Evolutionary conservation across 1,284 basidiomycete genomes (phyloP).

Genomic region (Ceratobasidium sp.): DNA sequence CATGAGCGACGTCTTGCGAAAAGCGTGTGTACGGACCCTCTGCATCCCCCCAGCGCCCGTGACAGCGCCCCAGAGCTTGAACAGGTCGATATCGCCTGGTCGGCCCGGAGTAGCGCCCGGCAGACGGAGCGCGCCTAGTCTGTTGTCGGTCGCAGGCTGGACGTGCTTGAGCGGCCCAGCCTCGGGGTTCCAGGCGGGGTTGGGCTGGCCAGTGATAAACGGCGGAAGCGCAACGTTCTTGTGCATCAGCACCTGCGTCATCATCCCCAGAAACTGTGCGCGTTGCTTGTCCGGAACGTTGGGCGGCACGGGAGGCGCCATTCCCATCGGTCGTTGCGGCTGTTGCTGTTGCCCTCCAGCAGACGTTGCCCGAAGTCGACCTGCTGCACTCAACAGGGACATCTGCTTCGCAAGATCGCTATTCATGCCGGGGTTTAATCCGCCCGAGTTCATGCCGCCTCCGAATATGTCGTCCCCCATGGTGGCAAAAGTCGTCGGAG

Average conservation of each 20-base stretch:
- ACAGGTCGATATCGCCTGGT: slow-evolving; percentile 13
- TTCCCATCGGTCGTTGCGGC: slow-evolving; percentile 18
- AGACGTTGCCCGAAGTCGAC: slow-evolving; percentile 35
- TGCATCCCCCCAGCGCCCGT: slow-evolving; percentile 24
- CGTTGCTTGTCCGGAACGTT: slow-evolving; percentile 37
- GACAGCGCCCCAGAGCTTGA: slow-evolving; percentile 30
- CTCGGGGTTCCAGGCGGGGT: slow-evolving; percentile 37
- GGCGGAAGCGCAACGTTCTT: slow-evolving; percentile 36
- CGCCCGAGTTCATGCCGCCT: slow-evolving; percentile 24
- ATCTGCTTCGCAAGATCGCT: slow-evolving; percentile 39
- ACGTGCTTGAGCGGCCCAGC: slow-evolving; percentile 17
- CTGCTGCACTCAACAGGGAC: slow-evolving; percentile 40
- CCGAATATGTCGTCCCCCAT: slow-evolving; percentile 36
- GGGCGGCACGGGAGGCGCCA: slow-evolving; percentile 30
- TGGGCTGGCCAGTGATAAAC: slow-evolving; percentile 39
- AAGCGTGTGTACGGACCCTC: background rate
- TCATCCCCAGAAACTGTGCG: slow-evolving; percentile 37
- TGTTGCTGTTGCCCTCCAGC: slow-evolving; percentile 30
- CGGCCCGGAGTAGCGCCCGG: slow-evolving; percentile 4
- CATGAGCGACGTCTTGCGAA: background rate
- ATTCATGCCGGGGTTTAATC: slow-evolving; percentile 24
- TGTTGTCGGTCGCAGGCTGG: slow-evolving; percentile 18
- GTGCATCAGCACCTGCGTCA: slow-evolving; percentile 37
- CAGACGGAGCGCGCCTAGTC: slow-evolving; percentile 11
- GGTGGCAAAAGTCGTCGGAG: slow-evolving; percentile 25